Evolutionary conservation across 2,329 filamentous ascomycete species (phyloP), one percentile per base, ranked within the genome.

Genomic region (Xylariales sp.): DNA sequence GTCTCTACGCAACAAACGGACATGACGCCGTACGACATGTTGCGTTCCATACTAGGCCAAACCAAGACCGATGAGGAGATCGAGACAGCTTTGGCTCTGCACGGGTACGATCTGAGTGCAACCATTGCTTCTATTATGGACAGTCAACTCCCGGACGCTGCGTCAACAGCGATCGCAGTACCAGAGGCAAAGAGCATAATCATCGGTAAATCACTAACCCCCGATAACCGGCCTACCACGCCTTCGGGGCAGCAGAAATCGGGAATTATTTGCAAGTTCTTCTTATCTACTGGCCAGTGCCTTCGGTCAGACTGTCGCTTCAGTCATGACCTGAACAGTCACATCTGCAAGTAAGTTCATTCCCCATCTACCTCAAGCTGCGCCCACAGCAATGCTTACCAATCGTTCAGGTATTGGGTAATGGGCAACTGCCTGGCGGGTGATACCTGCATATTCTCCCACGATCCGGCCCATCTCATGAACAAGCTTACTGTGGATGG

Each of bases 311-410:
- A 98, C 62, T 98, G 93, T 61, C 84, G 91, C 41, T 98, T 97
- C 63, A 95, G 90, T 50, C 93, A 98, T 62, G 91, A 98, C 60
- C 76, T 95, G 30, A 95, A 88, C 57, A 94, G 87, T 56, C 93
- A 96, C 54, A 77, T 98, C 45, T 98, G 93, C 90, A 97, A 97
- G 88, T 94, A 72, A 75, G 88, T 84, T n/a, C n/a, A n/a, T n/a
- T n/a, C n/a, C n/a, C n/a, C n/a, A n/a, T n/a, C n/a, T n/a, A n/a
- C n/a, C n/a, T n/a, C n/a, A n/a, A n/a, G n/a, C n/a, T n/a, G n/a
- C n/a, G n/a, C n/a, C n/a, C n/a, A n/a, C n/a, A n/a, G n/a, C n/a
- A 46, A 39, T 32, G 40, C 17, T 41, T 27, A 30, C 28, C 15
- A 30, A 15, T 30, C 28, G 8, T 8, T 30, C 53, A 93, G 87